phyloP scores from a whole-genome alignment of 2,329 filamentous ascomycete genomes.

The Graphilbum sp. region DNA sequence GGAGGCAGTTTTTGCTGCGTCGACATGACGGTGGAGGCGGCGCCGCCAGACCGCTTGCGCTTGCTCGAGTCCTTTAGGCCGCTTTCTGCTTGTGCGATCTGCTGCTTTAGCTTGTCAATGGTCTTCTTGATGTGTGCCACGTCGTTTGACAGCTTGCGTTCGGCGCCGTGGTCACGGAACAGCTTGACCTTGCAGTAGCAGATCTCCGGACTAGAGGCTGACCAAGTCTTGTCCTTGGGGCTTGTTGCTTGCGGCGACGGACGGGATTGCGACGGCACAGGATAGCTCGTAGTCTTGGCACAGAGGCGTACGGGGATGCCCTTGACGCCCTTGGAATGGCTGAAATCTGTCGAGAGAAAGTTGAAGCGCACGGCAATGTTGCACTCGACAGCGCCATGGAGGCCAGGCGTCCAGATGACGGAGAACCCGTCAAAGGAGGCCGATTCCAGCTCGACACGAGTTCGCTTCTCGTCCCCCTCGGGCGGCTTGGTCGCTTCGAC shows the following conservation, averaged over 20 bases:
- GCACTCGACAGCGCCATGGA: constrained; percentile 56
- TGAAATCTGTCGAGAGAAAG: constrained; percentile 96
- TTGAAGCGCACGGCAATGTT: constrained; percentile 90
- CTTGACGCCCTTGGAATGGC: constrained; percentile 96
- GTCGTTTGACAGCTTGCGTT: constrained; percentile 89
- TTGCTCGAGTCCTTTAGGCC: constrained; percentile 52
- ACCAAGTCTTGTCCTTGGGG: constrained; percentile 22
- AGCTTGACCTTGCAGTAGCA: constrained; percentile 96
- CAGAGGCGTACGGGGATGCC: constrained; percentile 89
- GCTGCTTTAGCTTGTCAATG: constrained; percentile 90
- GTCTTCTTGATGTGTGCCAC: constrained; percentile 90
- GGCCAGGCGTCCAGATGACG: constrained; percentile 68
- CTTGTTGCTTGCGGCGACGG: constrained; percentile 30
- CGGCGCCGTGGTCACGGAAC: constrained; percentile 89
- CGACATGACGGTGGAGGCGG: constrained; percentile 11
- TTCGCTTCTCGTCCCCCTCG: constrained; percentile 48
- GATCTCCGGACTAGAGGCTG: constrained; percentile 36
- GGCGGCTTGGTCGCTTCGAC: constrained; percentile 50
- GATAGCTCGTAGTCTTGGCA: constrained; percentile 51
- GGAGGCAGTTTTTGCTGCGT: constrained; percentile 12
- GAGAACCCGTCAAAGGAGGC: constrained; percentile 90
- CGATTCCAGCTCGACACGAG: constrained; percentile 52
- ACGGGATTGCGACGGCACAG: background rate
- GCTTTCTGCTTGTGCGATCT: constrained; percentile 63
- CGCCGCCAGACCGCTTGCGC: constrained; percentile 37